A percentile compares a stretch with the other conserved stretches of the same genome.
Evolutionary conservation across 108 stramenopile genomes (phyloP).

Genomic region (Nitzschia inconspicua): DNA sequence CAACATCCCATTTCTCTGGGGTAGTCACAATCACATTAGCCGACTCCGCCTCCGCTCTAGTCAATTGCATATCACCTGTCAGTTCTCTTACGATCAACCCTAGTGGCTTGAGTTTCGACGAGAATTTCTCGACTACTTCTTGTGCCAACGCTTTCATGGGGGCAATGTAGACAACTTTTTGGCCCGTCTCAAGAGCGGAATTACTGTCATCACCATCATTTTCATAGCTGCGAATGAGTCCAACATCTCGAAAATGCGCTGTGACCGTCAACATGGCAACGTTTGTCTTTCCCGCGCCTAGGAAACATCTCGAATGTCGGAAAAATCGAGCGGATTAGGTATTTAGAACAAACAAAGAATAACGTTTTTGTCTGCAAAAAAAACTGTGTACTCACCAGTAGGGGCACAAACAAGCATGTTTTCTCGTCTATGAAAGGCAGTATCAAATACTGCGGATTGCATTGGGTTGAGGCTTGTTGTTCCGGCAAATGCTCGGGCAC

Average conservation of each 20-base stretch:
- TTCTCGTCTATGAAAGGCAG: constrained; percentile 83
- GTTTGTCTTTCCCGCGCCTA: constrained; percentile 98
- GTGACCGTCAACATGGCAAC: constrained; percentile 92
- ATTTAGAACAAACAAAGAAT: no score
- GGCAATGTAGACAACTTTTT: constrained; percentile 95
- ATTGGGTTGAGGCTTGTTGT: constrained; percentile 88
- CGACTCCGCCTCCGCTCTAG: constrained; percentile 85
- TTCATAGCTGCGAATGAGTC: constrained; percentile 50
- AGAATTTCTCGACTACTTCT: constrained; percentile 98
- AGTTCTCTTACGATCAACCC: constrained; percentile 89
- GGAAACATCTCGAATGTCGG: no score
- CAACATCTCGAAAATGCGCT: constrained; percentile 82
- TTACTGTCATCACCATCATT: constrained; percentile 69
- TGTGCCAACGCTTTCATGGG: constrained; percentile 99
- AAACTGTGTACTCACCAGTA: no score
- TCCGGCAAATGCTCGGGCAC: constrained; percentile 65
- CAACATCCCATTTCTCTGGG: constrained; percentile 95
- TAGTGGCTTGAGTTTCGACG: constrained; percentile 82
- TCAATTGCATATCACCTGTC: constrained; percentile 99
- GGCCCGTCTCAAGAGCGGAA: constrained; percentile 42
- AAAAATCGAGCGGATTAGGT: no score
- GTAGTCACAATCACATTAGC: constrained; percentile 94
- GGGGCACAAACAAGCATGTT: constrained; percentile 98
- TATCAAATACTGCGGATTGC: constrained; percentile 92
- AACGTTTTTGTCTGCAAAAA: no score